Percentiles rank a stretch among this genome's conserved stretches.
Evolutionary conservation across 1,139 yeast species (phyloP).

Genomic region (Candida smagusa): DNA sequence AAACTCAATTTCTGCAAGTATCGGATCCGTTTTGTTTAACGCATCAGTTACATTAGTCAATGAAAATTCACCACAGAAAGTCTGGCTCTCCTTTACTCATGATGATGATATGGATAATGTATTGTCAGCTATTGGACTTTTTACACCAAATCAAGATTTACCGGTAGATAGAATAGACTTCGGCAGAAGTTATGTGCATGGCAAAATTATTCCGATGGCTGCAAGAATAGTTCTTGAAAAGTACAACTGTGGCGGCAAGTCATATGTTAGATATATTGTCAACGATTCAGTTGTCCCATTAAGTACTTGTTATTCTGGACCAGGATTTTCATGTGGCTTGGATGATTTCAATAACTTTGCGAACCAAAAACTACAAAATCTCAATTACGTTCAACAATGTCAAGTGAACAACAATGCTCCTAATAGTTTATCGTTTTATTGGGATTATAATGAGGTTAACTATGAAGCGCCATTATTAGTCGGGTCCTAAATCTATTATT

Average conservation of each 20-base stretch:
- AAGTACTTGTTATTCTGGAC: conserved; percentile 24
- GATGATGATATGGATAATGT: conserved; percentile 28
- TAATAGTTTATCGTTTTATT: conserved; percentile 20
- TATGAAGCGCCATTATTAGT: conserved; percentile 22
- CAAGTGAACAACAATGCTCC: conserved; percentile 14
- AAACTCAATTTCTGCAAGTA: conserved; percentile 34
- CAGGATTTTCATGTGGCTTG: conserved; percentile 32
- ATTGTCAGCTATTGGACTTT: conserved; percentile 24
- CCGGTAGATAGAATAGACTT: conserved; percentile 22
- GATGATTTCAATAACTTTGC: conserved; percentile 20
- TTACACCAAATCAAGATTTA: conserved; percentile 18
- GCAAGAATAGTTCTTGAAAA: conserved; percentile 28
- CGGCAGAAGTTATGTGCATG: conserved; percentile 25
- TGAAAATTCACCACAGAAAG: conserved; percentile 16
- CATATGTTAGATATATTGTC: conserved; percentile 25
- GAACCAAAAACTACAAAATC: conserved; percentile 15
- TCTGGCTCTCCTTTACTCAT: conserved; percentile 27
- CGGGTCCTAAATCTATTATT: conserved; percentile 6
- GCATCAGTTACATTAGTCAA: conserved; percentile 47
- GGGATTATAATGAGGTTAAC: conserved; percentile 26
- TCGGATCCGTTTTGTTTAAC: conserved; percentile 48
- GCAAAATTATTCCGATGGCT: conserved; percentile 26
- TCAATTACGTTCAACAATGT: conserved; percentile 18
- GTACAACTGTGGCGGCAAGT: conserved; percentile 18
- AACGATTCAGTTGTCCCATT: conserved; percentile 30